These are phyloP conservation scores for Phaffomyces thermotolerans DNA, from an alignment of 805 yeast species.

Conservation along the genomic window DNA sequence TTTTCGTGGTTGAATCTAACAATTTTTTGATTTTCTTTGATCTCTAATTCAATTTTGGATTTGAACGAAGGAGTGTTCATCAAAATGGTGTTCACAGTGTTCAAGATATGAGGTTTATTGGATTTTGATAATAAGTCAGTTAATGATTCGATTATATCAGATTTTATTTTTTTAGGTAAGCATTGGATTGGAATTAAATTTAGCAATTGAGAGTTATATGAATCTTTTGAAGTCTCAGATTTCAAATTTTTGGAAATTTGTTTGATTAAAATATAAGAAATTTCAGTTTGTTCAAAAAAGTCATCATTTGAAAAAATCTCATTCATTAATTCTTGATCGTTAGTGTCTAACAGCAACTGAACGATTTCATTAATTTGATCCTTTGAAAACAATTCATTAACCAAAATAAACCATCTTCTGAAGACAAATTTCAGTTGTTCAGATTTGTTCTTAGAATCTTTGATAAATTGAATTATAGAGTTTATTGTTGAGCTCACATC, in stretches of 20 bases:
- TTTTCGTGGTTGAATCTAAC: slow-evolving; percentile 11
- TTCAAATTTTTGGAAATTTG: slow-evolving; percentile 13
- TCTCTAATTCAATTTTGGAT: slow-evolving; percentile 42
- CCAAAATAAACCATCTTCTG: slow-evolving; percentile 49
- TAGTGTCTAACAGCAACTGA: slow-evolving; percentile 18
- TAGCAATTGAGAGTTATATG: slow-evolving; percentile 6
- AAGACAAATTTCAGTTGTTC: slow-evolving; percentile 25
- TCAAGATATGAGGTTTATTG: slow-evolving; percentile 8
- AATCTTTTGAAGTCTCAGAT: neutral
- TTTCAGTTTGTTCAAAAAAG: slow-evolving; percentile 39
- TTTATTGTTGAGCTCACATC: slow-evolving; percentile 16
- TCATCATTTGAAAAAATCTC: slow-evolving; percentile 31
- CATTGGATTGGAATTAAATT: slow-evolving; percentile 43
- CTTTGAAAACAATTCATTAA: slow-evolving; percentile 29
- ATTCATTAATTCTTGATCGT: slow-evolving; percentile 15
- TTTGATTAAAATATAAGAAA: slow-evolving; percentile 27
- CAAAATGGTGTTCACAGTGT: slow-evolving; percentile 33
- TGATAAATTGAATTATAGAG: slow-evolving; percentile 23
- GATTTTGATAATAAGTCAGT: slow-evolving; percentile 5
- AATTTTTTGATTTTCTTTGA: slow-evolving; percentile 19
- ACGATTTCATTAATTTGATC: slow-evolving; percentile 27
- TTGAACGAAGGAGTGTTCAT: slow-evolving; percentile 43
- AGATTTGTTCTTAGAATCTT: neutral
- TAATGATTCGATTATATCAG: slow-evolving; percentile 22
- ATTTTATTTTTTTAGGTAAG: slow-evolving; percentile 29